Evolutionary conservation across 495 filamentous ascomycete genomes (phyloP), one percentile per base, ranked within the genome.

Genomic region (Aspergillus bridgeri): DNA sequence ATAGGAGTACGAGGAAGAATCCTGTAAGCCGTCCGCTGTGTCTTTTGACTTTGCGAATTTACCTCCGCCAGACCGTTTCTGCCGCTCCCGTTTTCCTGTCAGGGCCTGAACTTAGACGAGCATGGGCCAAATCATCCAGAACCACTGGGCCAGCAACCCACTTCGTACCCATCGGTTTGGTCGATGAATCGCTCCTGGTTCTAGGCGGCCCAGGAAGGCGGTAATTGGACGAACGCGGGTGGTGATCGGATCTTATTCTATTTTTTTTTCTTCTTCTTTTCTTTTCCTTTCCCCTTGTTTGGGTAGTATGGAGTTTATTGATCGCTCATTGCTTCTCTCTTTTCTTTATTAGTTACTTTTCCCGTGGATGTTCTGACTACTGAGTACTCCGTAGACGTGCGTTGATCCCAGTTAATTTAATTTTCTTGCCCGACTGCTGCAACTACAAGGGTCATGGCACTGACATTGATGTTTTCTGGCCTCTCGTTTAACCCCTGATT

Each of bases 41-140:
- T 33, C 33, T 51, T 29, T 3, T 48, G 21, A 15, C 48, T 58
- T 57, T 48, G 60, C 55, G 42, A 55, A 58, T 65, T 53, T 54
- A 52, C 54, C 46, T 59, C 38, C 52, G 24, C 50, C 48, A 54
- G 53, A 53, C 64, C 64, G 64, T 67, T 67, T 67, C 53, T 64
- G 61, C 61, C 64, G 61, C 60, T 58, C 64, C 64, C 61, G 59
- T 63, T 60, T 59, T 64, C 51, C 64, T 67, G 64, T 67, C 64
- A 67, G 64, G 64, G 64, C 59, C 59, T 63, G 56, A 62, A 61
- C 56, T 56, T 61, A 48, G 54, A 59, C 52, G 51, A 61, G 64
- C 64, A 62, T 62, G 58, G 64, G 59, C 60, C 61, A 66, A 61
- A 57, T 56, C 53, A 43, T 38, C 38, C 7, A 38, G 33, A 38